phyloP scores from a whole-genome alignment of 2,329 filamentous ascomycete genomes.

The Didymella sp. region DNA sequence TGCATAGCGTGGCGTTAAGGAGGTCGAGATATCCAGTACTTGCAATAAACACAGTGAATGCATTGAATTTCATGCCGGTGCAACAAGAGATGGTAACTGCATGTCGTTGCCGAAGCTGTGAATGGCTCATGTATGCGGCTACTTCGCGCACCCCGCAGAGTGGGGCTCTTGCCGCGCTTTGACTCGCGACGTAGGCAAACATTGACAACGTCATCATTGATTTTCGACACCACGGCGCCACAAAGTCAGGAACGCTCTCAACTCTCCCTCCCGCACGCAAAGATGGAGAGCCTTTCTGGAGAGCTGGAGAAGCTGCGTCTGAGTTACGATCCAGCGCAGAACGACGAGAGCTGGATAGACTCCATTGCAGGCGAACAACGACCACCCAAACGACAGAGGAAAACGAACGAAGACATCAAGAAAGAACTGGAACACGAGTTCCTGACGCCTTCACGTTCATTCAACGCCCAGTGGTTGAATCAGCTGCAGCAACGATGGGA shows the following conservation, averaged over 20 bases:
- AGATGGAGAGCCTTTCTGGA: conserved; percentile 53
- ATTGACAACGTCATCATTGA: conserved; percentile 30
- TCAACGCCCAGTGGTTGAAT: conserved; percentile 87
- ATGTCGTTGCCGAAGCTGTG: not conserved
- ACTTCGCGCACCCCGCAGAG: conserved; percentile 12
- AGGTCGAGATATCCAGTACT: not conserved
- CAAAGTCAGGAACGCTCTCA: conserved; percentile 15
- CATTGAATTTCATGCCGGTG: not conserved
- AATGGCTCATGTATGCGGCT: conserved; percentile 2
- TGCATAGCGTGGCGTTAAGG: conserved; percentile 40
- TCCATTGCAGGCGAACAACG: conserved; percentile 63
- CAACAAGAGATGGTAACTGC: not conserved
- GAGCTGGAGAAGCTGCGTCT: conserved; percentile 63
- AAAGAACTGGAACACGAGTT: conserved; percentile 76
- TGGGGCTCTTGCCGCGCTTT: conserved; percentile 14
- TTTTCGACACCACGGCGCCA: conserved; percentile 23
- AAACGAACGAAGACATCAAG: conserved; percentile 69
- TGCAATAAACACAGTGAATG: not conserved
- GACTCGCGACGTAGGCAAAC: conserved; percentile 17
- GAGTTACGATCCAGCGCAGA: conserved; percentile 31
- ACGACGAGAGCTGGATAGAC: conserved; percentile 59
- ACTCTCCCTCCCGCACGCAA: conserved; percentile 14
- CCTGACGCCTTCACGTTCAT: conserved; percentile 77
- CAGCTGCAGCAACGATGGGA: conserved; percentile 91
- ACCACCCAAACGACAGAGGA: conserved; percentile 61